phyloP scores from a whole-genome alignment of 345 rosid genomes.

The Salix dunnii region DNA sequence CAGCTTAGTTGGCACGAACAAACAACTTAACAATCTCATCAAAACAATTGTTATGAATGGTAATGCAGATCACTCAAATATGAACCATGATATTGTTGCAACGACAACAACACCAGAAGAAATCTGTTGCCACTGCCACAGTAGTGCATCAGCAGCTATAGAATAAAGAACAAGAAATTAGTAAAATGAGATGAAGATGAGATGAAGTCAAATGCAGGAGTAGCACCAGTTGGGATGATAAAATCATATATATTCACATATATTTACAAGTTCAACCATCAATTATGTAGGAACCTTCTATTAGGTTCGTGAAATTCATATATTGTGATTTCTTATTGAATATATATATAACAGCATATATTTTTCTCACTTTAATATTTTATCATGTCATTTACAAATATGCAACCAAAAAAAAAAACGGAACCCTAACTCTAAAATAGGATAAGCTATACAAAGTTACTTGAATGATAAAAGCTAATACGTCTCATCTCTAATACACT shows the following conservation, averaged over 20 bases:
- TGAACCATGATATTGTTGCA: slow-evolving; percentile 86
- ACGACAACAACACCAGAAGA: slow-evolving; percentile 64
- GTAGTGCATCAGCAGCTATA: slow-evolving; percentile 71
- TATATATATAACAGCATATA: too few species aligned
- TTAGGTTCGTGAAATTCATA: too few species aligned
- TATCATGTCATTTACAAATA: too few species aligned
- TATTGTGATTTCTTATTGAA: too few species aligned
- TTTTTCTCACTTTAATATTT: too few species aligned
- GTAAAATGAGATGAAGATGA: not conserved
- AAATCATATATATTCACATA: not conserved
- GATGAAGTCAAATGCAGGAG: not conserved
- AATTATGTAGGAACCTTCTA: not conserved
- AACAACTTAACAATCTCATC: slow-evolving; percentile 54
- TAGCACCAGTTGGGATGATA: not conserved
- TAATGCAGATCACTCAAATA: slow-evolving; percentile 69
- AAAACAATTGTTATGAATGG: slow-evolving; percentile 75
- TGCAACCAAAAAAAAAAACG: too few species aligned
- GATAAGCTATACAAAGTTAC: too few species aligned
- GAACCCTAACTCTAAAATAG: too few species aligned
- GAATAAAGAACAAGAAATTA: not conserved
- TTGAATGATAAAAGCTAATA: too few species aligned
- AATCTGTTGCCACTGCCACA: slow-evolving; percentile 64
- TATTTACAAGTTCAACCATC: not conserved
- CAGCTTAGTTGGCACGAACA: slow-evolving; percentile 54
- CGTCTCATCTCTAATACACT: too few species aligned